Conservation (phyloP, 1,139 yeast genomes). For the Meyerozyma guilliermondii region DNA sequence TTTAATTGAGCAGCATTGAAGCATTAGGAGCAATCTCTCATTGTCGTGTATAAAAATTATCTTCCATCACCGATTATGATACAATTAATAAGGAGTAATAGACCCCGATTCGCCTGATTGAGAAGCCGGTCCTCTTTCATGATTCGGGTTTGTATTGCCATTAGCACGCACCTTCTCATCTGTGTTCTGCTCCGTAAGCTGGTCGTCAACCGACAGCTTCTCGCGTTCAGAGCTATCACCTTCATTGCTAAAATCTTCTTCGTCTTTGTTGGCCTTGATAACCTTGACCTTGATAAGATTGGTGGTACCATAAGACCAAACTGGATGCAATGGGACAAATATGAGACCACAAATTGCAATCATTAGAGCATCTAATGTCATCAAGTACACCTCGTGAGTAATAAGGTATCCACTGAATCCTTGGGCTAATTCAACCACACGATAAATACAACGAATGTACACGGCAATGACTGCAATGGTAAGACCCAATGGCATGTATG, state of each 20-base stretch:
- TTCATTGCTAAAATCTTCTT: slow-evolving; percentile 7
- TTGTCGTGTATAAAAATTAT: too few relatives aligned
- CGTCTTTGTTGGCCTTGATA: slow-evolving; percentile 29
- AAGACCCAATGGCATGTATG: slow-evolving; percentile 47
- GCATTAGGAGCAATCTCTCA: too few relatives aligned
- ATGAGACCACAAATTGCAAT: slow-evolving; percentile 42
- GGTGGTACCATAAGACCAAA: slow-evolving; percentile 44
- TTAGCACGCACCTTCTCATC: neutral
- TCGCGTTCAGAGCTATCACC: slow-evolving; percentile 4
- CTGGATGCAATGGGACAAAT: slow-evolving; percentile 61
- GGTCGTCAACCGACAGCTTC: neutral
- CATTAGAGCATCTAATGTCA: slow-evolving; percentile 77
- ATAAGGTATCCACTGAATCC: slow-evolving; percentile 77
- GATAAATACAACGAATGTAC: slow-evolving; percentile 70
- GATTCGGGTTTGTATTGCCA: too few relatives aligned
- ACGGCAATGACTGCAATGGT: slow-evolving; percentile 53
- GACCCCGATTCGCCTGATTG: too few relatives aligned
- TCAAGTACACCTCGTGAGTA: slow-evolving; percentile 63
- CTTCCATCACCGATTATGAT: too few relatives aligned
- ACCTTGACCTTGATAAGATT: slow-evolving; percentile 31
- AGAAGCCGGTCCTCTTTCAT: too few relatives aligned
- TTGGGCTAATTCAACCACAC: slow-evolving; percentile 72
- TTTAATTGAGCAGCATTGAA: too few relatives aligned
- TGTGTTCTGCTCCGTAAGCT: too few relatives aligned
- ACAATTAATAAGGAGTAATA: too few relatives aligned